phyloP scores from a whole-genome alignment of 2,329 filamentous ascomycete species.

The Albifimbria verrucaria region DNA sequence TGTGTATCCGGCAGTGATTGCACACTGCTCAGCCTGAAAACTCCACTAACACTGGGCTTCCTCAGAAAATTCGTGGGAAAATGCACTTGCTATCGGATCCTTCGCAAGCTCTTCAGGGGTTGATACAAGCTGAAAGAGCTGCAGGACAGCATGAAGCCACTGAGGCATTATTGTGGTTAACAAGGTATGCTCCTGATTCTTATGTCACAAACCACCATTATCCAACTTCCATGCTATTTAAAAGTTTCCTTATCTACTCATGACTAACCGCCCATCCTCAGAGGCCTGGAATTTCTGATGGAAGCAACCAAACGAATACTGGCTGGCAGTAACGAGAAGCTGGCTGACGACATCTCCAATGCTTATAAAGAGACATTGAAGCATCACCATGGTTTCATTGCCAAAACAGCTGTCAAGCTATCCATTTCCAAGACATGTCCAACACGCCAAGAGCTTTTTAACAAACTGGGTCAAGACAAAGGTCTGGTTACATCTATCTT shows the following conservation, averaged over 20 bases:
- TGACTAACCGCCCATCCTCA: no score
- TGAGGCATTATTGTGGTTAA: neutral
- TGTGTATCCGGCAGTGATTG: neutral
- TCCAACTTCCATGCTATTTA: no score
- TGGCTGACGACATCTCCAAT: neutral
- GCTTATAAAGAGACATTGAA: neutral
- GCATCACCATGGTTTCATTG: neutral
- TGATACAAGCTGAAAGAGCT: neutral
- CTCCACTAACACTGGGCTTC: neutral
- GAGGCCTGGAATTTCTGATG: neutral
- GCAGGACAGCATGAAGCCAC: neutral
- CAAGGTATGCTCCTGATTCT: no score
- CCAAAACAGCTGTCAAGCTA: neutral
- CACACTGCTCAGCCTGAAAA: neutral
- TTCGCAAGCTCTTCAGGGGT: neutral
- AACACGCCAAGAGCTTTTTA: neutral
- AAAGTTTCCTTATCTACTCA: no score
- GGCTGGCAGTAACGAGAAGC: neutral
- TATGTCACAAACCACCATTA: no score
- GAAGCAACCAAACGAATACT: neutral
- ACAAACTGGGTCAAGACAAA: neutral
- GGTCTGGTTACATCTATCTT: neutral
- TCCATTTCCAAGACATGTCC: neutral
- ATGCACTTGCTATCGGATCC: neutral
- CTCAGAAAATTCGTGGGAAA: neutral